These are phyloP conservation scores for Magnolia officinalis DNA, from an alignment of 164 flowering plant genomes.

Conservation along the genomic window DNA sequence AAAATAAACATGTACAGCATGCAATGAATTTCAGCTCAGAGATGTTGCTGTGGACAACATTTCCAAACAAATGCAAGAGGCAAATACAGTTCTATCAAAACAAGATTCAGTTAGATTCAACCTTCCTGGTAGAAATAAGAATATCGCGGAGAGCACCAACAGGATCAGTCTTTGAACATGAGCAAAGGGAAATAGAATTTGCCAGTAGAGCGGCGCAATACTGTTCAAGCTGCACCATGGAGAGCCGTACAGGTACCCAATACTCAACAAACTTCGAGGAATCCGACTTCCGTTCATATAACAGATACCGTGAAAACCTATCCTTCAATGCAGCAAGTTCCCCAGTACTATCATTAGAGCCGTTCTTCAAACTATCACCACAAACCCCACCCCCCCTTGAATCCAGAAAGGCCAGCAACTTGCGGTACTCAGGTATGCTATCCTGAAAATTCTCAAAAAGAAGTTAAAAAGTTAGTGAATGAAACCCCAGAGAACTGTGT, in stretches of 20 bases:
- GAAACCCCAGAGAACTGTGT: constrained; percentile 5
- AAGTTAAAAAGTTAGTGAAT: neutral
- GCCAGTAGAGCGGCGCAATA: constrained; percentile 64
- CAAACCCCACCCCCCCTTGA: constrained; percentile 13
- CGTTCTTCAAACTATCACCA: constrained; percentile 13
- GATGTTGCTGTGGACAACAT: neutral
- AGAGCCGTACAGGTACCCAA: constrained; percentile 82
- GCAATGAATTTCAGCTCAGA: neutral
- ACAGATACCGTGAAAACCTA: constrained; percentile 35
- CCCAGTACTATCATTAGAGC: constrained; percentile 27
- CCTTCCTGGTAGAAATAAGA: constrained; percentile 66
- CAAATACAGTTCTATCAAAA: neutral
- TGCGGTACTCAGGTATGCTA: constrained; percentile 35
- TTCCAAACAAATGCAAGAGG: neutral
- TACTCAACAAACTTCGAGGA: constrained; percentile 67
- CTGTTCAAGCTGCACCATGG: constrained; percentile 83
- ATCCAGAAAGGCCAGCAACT: constrained; percentile 49
- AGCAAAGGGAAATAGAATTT: constrained; percentile 51
- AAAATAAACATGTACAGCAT: neutral
- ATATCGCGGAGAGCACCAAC: constrained; percentile 58
- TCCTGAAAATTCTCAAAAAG: constrained; percentile 42
- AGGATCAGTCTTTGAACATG: constrained; percentile 51
- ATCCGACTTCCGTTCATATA: constrained; percentile 41
- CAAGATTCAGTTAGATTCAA: constrained; percentile 18
- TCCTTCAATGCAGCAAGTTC: constrained; percentile 37